Conservation (phyloP, 129 eudicot species). For the Pittosporum tobira region DNA sequence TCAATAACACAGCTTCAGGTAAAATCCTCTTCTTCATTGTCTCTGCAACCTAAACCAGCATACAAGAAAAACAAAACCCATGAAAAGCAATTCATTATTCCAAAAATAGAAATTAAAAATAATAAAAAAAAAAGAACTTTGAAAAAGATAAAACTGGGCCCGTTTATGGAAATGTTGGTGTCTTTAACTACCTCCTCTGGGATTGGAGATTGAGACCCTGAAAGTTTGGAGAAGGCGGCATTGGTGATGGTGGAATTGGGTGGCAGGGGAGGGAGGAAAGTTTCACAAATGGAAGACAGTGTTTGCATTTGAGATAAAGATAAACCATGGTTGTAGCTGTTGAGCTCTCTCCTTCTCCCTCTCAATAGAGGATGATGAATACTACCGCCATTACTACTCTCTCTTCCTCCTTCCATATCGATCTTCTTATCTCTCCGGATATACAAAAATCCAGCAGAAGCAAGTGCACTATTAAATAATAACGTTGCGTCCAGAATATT, state of each 20-base stretch:
- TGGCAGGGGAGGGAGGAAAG: constrained; percentile 60
- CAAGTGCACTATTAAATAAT: no score
- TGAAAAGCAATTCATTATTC: background rate
- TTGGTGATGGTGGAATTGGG: constrained; percentile 1
- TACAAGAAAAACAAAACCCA: background rate
- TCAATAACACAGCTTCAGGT: constrained; percentile 43
- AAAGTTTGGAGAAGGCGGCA: constrained; percentile 27
- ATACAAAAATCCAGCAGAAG: no score
- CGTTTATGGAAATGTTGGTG: no score
- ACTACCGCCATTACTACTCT: background rate
- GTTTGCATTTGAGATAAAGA: constrained; percentile 65
- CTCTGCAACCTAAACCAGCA: constrained; percentile 52
- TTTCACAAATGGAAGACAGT: constrained; percentile 48
- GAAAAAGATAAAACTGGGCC: no score
- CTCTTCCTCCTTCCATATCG: constrained; percentile 20
- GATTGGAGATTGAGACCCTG: constrained; percentile 40
- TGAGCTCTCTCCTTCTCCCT: constrained; percentile 26
- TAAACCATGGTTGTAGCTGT: constrained; percentile 54
- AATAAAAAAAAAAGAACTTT: background rate
- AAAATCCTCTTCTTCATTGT: constrained; percentile 38
- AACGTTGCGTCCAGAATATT: no score
- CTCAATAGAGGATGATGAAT: constrained; percentile 47
- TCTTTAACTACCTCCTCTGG: constrained; percentile 52
- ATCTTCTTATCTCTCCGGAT: no score
- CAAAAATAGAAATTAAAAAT: background rate